A percentile compares a stretch with the other conserved stretches of the same genome.
Evolutionary conservation across 2,329 filamentous ascomycete species (phyloP).

Genomic region (Fusarium sacchari): DNA sequence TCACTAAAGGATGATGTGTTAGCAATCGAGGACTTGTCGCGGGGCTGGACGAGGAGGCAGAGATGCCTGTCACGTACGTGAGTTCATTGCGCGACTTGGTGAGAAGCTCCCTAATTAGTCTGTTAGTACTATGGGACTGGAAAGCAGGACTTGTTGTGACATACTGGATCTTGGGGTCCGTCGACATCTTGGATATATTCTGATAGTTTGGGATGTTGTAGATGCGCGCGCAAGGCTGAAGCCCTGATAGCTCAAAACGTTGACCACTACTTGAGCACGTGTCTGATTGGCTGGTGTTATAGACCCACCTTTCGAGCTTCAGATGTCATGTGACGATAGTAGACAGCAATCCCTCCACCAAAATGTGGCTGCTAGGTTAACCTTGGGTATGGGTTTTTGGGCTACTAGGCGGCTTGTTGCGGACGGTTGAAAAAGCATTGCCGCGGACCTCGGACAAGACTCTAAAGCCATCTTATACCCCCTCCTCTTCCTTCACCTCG

Average conservation of each 20-base stretch:
- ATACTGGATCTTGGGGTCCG: slow-evolving; percentile 77
- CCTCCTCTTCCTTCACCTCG: slow-evolving; percentile 41
- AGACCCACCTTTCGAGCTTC: background rate
- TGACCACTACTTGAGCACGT: slow-evolving; percentile 20
- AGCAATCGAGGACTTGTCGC: slow-evolving; percentile 34
- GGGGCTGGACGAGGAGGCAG: slow-evolving; percentile 17
- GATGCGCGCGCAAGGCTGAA: slow-evolving; percentile 50
- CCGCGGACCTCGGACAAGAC: slow-evolving; percentile 41
- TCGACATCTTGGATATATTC: slow-evolving; percentile 59
- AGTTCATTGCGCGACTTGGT: slow-evolving; percentile 90
- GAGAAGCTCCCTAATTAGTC: slow-evolving; percentile 76
- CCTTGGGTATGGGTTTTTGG: slow-evolving; percentile 30
- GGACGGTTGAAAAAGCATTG: slow-evolving; percentile 48
- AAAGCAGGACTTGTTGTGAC: slow-evolving; percentile 40
- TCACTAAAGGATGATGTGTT: slow-evolving; percentile 65
- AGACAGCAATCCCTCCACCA: slow-evolving; percentile 1
- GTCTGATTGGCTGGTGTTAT: slow-evolving; percentile 43
- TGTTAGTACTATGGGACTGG: slow-evolving; percentile 41
- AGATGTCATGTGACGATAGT: slow-evolving; percentile 36
- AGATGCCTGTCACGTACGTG: slow-evolving; percentile 70
- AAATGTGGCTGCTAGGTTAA: slow-evolving; percentile 36
- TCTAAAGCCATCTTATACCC: slow-evolving; percentile 27
- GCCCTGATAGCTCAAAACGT: slow-evolving; percentile 48
- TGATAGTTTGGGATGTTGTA: slow-evolving; percentile 31
- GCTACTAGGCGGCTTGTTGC: slow-evolving; percentile 37